A percentile compares a stretch with the other conserved stretches of the same genome.
Conservation (phyloP, 75 land plant genomes). For the Ceratopteris richardii region DNA sequence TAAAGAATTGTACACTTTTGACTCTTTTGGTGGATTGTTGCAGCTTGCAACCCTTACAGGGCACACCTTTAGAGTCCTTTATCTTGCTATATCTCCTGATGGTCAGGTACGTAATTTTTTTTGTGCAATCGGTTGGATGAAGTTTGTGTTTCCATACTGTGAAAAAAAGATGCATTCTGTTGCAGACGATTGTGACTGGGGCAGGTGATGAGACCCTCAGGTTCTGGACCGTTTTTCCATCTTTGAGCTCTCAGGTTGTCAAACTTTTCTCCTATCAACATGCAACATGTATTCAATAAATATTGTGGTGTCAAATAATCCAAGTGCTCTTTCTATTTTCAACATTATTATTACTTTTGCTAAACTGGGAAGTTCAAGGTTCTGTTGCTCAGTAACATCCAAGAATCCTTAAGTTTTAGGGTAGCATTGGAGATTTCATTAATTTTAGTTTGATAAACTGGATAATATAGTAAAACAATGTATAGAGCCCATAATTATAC, state of each 20-base stretch:
- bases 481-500: not conserved
- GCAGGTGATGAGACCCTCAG: slow-evolving; percentile 80
- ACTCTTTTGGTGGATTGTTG: slow-evolving; percentile 2
- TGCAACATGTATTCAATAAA: not conserved
- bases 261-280: not conserved
- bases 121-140: no score
- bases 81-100: slow-evolving; percentile 85
- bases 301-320: not conserved
- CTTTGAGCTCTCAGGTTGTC: slow-evolving; percentile 64
- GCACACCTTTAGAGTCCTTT: slow-evolving; percentile 69
- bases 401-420: not conserved
- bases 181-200: slow-evolving; percentile 75
- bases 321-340: not conserved
- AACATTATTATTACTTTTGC: not conserved
- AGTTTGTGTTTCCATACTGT: not conserved
- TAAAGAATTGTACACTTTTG: not conserved
- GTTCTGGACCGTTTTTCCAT: slow-evolving; percentile 83
- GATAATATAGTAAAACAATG: not conserved
- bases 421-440: not conserved
- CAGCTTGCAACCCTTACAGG: slow-evolving; percentile 83
- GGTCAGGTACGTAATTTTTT: slow-evolving; percentile 51
- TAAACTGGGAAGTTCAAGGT: no score
- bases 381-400: no score
- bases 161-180: not conserved
- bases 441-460: not conserved